Evolutionary conservation across 805 yeast genomes (phyloP).

Genomic region (Starmerella cellae): DNA sequence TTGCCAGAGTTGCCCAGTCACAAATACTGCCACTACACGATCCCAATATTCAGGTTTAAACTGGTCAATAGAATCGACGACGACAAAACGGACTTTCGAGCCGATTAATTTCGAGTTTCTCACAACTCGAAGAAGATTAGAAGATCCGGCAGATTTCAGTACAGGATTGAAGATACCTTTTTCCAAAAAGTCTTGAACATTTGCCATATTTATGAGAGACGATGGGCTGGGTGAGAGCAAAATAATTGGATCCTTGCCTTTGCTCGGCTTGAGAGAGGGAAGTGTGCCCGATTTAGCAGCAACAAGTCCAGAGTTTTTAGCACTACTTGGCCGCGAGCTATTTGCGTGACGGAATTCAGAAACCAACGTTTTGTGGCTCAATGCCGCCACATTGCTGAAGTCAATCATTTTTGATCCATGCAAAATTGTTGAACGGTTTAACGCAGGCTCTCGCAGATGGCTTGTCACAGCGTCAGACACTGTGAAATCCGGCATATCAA

Average conservation of each 20-base stretch:
- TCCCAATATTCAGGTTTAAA: conserved; percentile 97
- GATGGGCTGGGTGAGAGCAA: conserved; percentile 71
- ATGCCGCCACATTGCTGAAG: conserved; percentile 28
- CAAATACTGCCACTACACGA: conserved; percentile 85
- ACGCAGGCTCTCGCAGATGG: conserved; percentile 19
- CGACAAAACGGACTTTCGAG: conserved; percentile 46
- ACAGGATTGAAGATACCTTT: conserved; percentile 52
- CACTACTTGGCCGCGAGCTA: neutral
- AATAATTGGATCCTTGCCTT: conserved; percentile 50
- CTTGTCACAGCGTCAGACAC: conserved; percentile 1
- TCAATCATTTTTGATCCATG: conserved; percentile 29
- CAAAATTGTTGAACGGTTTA: conserved; percentile 33
- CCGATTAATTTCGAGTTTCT: conserved; percentile 48
- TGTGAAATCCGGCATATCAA: conserved; percentile 4
- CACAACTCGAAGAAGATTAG: conserved; percentile 37
- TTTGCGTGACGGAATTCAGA: conserved; percentile 11
- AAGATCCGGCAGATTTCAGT: conserved; percentile 26
- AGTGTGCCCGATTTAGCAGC: conserved; percentile 4
- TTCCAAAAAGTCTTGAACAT: conserved; percentile 58
- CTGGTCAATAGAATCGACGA: conserved; percentile 78
- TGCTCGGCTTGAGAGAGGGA: conserved; percentile 18
- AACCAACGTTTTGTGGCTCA: conserved; percentile 26
- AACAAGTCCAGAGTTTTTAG: neutral
- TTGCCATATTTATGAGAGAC: conserved; percentile 49
- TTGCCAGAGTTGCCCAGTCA: conserved; percentile 98